Evolutionary conservation across 768 basidiomycete species (phyloP), one percentile per base, ranked within the genome.

Genomic region (Tricholoma bakamatsutake): DNA sequence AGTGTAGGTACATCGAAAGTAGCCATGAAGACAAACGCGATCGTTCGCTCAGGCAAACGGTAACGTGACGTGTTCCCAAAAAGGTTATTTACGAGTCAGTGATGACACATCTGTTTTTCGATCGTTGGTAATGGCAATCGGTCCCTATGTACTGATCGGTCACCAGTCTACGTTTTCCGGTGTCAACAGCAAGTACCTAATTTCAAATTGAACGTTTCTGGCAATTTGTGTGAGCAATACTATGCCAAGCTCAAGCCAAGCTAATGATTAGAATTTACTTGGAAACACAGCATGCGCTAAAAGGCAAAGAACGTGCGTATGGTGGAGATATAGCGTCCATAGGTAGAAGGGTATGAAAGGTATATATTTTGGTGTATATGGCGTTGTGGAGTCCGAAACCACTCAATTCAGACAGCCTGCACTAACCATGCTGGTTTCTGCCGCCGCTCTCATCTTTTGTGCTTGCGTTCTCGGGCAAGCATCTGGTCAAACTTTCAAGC

Each of bases 401-500:
- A 37, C 15, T 15, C 15, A 15, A 15, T 39, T 39, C 13, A 39
- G 13, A 39, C 18, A 10, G 18, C 4, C 42, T 10, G 18, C n/a
- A 30, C 34, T 21, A 37, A 43, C 40, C 9, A 56, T 59, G 50
- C 37, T 53, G 42, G 37, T 31, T 6, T 39, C 54, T 27, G 42
- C 58, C 28, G 48, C 53, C 31, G 52, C 60, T 31, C 43, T 69
- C 33, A 52, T 71, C 31, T 40, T 67, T 33, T 48, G 55, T 43
- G 51, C 66, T 30, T 57, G 53, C 30, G 40, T 56, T 50, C 54
- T 64, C 43, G 40, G 56, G 2, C 35, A 59, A 24, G 66, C 59
- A 28, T 66, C 66, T 42, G 74, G 71, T 6, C 75, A 77, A 54
- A 71, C 70, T 30, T 76, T 70, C 66, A 66, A 69, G 58, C 68